Conservation (phyloP, 2,329 filamentous ascomycete species). For the Tolypocladium nubicola region DNA sequence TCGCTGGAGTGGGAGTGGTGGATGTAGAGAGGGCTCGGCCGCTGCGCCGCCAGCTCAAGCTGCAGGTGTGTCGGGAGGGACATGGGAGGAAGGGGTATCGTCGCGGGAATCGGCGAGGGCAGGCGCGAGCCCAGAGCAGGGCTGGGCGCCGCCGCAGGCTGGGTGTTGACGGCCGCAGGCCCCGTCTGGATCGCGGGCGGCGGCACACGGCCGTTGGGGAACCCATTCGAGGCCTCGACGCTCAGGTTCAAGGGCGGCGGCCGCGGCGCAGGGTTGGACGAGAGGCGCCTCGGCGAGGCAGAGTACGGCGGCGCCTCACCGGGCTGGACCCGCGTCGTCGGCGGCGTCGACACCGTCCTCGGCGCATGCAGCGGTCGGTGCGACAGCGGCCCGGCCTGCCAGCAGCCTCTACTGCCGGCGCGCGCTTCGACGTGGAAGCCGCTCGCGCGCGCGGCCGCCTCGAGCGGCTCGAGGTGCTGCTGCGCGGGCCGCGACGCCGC, state of each 20-base stretch:
- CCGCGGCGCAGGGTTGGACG: constrained; percentile 33
- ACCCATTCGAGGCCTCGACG: constrained; percentile 12
- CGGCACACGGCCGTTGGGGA: constrained; percentile 1
- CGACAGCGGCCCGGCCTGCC: constrained; percentile 11
- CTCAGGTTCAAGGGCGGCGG: constrained; percentile 36
- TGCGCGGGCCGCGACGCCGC: constrained; percentile 15
- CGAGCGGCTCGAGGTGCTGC: constrained; percentile 10
- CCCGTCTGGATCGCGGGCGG: constrained; percentile 14
- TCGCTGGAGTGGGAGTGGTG: constrained; percentile 46
- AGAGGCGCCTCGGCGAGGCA: constrained; percentile 34
- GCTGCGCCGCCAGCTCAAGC: constrained; percentile 50
- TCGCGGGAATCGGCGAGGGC: constrained; percentile 38
- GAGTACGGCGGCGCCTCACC: constrained; percentile 12
- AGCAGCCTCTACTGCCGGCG: background rate
- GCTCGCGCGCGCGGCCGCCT: constrained; percentile 6
- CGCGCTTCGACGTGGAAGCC: constrained; percentile 14
- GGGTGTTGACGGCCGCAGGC: constrained; percentile 11
- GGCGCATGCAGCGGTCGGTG: constrained; percentile 23
- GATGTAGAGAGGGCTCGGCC: constrained; percentile 56
- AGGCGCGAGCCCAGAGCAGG: constrained; percentile 18
- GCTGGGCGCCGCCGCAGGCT: constrained; percentile 5
- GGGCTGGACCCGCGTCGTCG: constrained; percentile 30
- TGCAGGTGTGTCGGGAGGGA: constrained; percentile 55
- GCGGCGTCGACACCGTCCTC: constrained; percentile 42
- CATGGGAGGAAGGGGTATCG: constrained; percentile 55